These are phyloP conservation scores for Chlorella variabilis DNA, from an alignment of 163 green algal species.

Conservation along the genomic window DNA sequence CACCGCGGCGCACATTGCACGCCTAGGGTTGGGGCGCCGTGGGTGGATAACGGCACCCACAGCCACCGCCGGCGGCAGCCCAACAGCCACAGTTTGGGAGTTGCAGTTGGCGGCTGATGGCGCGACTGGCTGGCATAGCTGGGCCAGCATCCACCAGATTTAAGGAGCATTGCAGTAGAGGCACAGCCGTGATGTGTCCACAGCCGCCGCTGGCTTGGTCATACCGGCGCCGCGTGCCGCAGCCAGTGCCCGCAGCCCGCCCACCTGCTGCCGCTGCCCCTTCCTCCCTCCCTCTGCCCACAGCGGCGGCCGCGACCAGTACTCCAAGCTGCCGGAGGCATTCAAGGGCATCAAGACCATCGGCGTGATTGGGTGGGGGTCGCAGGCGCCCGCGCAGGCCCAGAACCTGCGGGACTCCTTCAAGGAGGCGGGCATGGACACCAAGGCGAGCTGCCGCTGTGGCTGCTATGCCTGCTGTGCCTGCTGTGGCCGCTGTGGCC, in stretches of 20 bases:
- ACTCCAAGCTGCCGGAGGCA: conserved; percentile 83
- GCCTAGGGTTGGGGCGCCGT: neutral
- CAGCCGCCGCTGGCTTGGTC: too few relatives aligned
- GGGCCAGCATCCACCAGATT: too few relatives aligned
- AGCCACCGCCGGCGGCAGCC: too few relatives aligned
- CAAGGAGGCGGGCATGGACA: conserved; percentile 84
- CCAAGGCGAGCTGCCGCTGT: conserved; percentile 60
- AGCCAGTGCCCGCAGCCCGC: too few relatives aligned
- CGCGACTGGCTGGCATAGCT: too few relatives aligned
- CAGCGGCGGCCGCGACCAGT: conserved; percentile 95
- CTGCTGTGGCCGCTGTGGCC: too few relatives aligned
- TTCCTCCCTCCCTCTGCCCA: neutral
- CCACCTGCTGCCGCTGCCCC: neutral
- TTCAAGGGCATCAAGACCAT: conserved; percentile 93
- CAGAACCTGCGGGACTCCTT: conserved; percentile 98
- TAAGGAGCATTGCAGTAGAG: too few relatives aligned
- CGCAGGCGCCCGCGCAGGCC: conserved; percentile 96
- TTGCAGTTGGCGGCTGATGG: too few relatives aligned
- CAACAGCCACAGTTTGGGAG: too few relatives aligned
- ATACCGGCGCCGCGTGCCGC: too few relatives aligned
- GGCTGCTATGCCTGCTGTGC: neutral
- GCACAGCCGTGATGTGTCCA: too few relatives aligned
- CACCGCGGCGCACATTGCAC: neutral
- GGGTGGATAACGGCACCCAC: neutral
- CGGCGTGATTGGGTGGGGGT: conserved; percentile 98